These are phyloP conservation scores for Eragrostis tef DNA, from an alignment of 202 grass and related monocot genomes.

Conservation along the genomic window DNA sequence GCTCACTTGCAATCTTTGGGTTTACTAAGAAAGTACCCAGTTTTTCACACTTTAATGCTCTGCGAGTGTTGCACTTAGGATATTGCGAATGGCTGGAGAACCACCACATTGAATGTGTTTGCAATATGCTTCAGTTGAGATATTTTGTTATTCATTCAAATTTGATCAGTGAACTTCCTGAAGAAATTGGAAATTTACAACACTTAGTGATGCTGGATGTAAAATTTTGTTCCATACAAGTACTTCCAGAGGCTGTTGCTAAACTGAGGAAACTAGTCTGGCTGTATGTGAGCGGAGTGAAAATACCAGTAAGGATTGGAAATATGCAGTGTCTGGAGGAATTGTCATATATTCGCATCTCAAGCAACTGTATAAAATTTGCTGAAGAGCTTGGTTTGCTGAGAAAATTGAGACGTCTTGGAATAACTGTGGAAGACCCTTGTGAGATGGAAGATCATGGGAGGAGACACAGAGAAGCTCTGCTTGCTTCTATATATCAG, in stretches of 20 bases:
- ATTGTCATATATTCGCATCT: background rate
- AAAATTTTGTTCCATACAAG: constrained; percentile 13
- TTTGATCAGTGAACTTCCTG: constrained; percentile 25
- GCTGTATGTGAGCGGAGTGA: constrained; percentile 14
- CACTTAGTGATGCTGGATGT: constrained; percentile 33
- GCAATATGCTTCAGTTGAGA: constrained; percentile 22
- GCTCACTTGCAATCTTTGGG: background rate
- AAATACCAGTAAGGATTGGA: constrained; percentile 9
- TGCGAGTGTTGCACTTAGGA: constrained; percentile 37
- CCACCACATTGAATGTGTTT: constrained; percentile 25
- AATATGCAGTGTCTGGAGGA: constrained; percentile 25
- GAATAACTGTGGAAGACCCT: background rate
- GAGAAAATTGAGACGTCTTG: constrained; percentile 13
- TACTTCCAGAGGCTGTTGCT: background rate
- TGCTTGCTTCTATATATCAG: background rate
- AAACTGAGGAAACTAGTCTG: background rate
- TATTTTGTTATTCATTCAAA: constrained; percentile 23
- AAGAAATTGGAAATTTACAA: constrained; percentile 16
- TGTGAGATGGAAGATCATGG: background rate
- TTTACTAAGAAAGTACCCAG: background rate
- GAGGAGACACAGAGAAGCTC: background rate
- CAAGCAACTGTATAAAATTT: background rate
- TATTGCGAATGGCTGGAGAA: background rate
- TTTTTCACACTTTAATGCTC: background rate
- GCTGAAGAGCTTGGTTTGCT: background rate